Conservation (phyloP, 2,329 filamentous ascomycete species). For the Colletotrichum acutatum region DNA sequence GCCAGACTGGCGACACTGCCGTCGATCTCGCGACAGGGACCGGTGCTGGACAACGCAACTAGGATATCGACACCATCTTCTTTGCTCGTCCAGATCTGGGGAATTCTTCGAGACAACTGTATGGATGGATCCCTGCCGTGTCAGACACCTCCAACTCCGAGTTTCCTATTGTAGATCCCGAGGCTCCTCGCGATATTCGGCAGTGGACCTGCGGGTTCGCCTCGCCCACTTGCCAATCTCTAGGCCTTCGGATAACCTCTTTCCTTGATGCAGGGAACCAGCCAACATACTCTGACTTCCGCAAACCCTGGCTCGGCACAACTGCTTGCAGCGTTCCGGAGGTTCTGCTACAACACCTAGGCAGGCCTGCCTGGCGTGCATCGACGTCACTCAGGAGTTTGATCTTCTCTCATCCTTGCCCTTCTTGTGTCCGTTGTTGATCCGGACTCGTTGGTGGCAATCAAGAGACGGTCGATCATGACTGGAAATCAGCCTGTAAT, state of each 20-base stretch:
- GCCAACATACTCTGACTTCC: background rate
- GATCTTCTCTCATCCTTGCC: conserved; percentile 5
- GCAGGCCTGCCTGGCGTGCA: background rate
- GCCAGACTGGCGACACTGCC: conserved; percentile 12
- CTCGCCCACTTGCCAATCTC: background rate
- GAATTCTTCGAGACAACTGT: background rate
- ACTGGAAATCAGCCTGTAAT: background rate
- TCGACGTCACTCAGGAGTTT: conserved; percentile 23
- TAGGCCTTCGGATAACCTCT: conserved; percentile 11
- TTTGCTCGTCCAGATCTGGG: background rate
- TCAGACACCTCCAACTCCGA: conserved; percentile 15
- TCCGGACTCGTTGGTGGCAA: background rate
- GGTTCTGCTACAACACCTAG: conserved; percentile 19
- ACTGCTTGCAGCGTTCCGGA: conserved; percentile 18
- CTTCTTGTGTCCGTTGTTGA: background rate
- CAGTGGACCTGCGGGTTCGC: background rate
- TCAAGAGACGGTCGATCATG: background rate
- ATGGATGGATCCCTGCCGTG: conserved; percentile 1
- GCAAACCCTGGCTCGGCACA: conserved; percentile 19
- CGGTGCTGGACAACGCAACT: background rate
- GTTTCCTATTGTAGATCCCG: conserved; percentile 24
- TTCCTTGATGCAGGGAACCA: conserved; percentile 29
- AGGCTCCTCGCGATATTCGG: conserved; percentile 12
- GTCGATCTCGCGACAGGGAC: conserved; percentile 23
- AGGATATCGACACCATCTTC: background rate